Evolutionary conservation across 352 stramenopile genomes (phyloP), one percentile per base, ranked within the genome.

Genomic region (Globisporangium emineosum): DNA sequence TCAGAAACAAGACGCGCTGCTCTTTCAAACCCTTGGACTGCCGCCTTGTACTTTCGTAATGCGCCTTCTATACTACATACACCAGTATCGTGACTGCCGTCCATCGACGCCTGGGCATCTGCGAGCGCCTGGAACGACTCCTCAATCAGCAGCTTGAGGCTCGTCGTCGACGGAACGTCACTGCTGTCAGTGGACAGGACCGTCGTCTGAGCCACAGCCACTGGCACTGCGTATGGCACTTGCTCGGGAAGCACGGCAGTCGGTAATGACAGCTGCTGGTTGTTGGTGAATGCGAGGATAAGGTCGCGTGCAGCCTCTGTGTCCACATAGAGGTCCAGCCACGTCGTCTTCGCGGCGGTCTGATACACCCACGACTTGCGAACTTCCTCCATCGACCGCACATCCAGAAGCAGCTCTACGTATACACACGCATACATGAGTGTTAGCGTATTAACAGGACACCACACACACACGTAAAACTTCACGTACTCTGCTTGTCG

Each of bases 241-340:
- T 10, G 30, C 10, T 58, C 52, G 0, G 17, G 30, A 25, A 58
- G 52, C 10, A 29, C 29, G n/a, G 30, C 52, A 45, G 32, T 27
- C 9, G 51, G 29, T 6, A 56, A 9, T 7, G 30, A 27, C n/a
- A 13, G 6, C 5, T 33, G 35, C 23, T 56, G 40, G 23, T 59
- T 40, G 37, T 55, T 55, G 9, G 53, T 10, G 25, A 70, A 68
- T 21, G 59, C 32, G 19, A 76, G 60, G 27, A 83, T 40, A 19
- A 54, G 63, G 37, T 80, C 66, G 10, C 66, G 67, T 1, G 62
- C 66, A 19, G 62, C 35, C 54, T 67, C 69, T 23, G 64, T 65
- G 33, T 78, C 77, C 47, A 82, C 62, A 49, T 76, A 86, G n/a
- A 86, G 19, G 56, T 80, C 71, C 10, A 86, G 55, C 0, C 60